Evolutionary conservation across 225 moss, liverwort and hornwort genomes (phyloP).

Genomic region (Pleurozium schreberi): DNA sequence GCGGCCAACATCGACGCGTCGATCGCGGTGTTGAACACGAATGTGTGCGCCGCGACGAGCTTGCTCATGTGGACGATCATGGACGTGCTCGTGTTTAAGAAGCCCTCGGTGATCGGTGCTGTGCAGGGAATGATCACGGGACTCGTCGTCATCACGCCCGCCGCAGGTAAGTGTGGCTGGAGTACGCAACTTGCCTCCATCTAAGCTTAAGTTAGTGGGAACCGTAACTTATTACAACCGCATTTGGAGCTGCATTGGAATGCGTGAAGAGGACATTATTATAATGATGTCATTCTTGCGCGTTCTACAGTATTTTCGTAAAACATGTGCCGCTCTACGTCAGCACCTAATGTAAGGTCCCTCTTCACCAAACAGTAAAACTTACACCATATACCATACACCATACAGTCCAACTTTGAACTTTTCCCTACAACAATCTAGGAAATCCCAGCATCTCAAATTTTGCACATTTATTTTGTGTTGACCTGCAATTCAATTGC

Average conservation of each 20-base stretch:
- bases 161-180: constrained; percentile 3
- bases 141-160: constrained; percentile 32
- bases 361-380: neutral
- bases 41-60: constrained; percentile 41
- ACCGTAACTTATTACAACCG: neutral
- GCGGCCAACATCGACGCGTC: constrained; percentile 32
- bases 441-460: neutral
- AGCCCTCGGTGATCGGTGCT: constrained; percentile 34
- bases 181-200: neutral
- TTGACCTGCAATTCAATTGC: neutral
- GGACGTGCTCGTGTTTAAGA: constrained; percentile 37
- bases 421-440: neutral
- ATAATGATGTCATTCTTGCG: neutral
- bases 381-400: too few species aligned
- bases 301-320: neutral
- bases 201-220: neutral
- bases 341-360: neutral
- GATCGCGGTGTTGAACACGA: constrained; percentile 38
- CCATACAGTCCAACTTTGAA: neutral
- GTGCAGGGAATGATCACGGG: constrained; percentile 38
- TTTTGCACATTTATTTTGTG: neutral
- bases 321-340: too few species aligned
- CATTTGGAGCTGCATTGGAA: neutral
- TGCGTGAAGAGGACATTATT: neutral
- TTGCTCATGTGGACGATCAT: constrained; percentile 35